phyloP scores from a whole-genome alignment of 139 green algal species.

The Chlorella ohadii region DNA sequence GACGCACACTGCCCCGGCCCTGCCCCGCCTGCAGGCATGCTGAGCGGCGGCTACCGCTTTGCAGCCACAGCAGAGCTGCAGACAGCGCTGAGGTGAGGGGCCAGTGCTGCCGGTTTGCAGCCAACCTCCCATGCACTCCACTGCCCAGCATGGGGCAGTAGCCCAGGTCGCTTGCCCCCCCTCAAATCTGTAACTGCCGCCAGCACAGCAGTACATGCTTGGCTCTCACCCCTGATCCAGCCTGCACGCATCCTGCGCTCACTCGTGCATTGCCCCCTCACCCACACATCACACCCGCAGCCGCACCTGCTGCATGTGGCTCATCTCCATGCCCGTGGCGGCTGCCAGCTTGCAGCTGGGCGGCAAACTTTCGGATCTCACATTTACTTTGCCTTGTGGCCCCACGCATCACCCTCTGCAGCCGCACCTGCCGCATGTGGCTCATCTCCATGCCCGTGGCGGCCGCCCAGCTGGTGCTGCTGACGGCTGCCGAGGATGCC shows the following conservation, averaged over 20 bases:
- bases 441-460: constrained; percentile 72
- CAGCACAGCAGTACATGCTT: no score
- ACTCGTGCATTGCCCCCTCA: not conserved
- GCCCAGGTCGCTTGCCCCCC: not conserved
- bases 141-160: no score
- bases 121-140: no score
- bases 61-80: constrained; percentile 1
- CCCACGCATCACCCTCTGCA: not conserved
- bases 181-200: no score
- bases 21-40: not conserved
- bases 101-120: not conserved
- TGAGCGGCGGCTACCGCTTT: constrained; percentile 60
- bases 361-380: no score
- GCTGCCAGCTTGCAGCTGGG: constrained; percentile 78
- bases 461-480: constrained; percentile 78
- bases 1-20: no score
- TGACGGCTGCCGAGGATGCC: constrained; percentile 69
- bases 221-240: no score
- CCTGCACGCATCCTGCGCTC: no score
- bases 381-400: no score
- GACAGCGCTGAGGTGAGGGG: constrained; percentile 2
- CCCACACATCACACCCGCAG: not conserved
- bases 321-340: constrained; percentile 71
- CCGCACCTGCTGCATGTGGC: constrained; percentile 59
- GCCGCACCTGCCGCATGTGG: constrained; percentile 59